Evolutionary conservation across 2,329 filamentous ascomycete species (phyloP), one percentile per base, ranked within the genome.

Genomic region (Aureobasidium lini): DNA sequence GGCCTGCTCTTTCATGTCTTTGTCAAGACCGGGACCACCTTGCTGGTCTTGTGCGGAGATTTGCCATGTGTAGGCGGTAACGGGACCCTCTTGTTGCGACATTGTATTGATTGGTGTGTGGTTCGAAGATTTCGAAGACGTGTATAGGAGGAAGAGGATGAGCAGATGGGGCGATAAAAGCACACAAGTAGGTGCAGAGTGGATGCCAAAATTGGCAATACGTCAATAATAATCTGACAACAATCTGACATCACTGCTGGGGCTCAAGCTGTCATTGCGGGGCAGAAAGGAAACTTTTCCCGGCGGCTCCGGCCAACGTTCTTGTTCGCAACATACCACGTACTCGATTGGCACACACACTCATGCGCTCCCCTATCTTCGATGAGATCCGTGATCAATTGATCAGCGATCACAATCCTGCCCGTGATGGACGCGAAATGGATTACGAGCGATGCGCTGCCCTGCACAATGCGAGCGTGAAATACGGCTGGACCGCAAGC

Each of bases 21-120:
- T 61, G 59, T 71, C 69, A 11, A 70, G 64, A 40, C 69, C 69
- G 2, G 68, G 65, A 5, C 66, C 66, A 15, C 69, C 69, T n/a
- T 63, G 61, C 56, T 71, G 69, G 57, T 70, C 64, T 48, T 70
- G 69, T 7, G 64, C 52, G 44, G 65, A 64, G 47, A 69, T 64
- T 61, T 67, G 62, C 11, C 62, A 48, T 67, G 69, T 42, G 67
- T 67, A 31, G 66, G 68, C 39, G 58, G 44, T 36, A 47, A 64
- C 54, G 61, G 63, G 57, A 34, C 37, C 57, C 16, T 63, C n/a
- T 53, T 63, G 59, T 9, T 61, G 28, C 34, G 64, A 56, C 52
- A 56, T 56, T 18, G 6, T 34, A 43, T 40, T 40, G 15, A 15
- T 10, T 42, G 34, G 34, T 2, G 15, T 37, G 18, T 15, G 6